These are phyloP conservation scores for Phytophthora pini DNA, from an alignment of 352 stramenopile genomes.

Conservation along the genomic window DNA sequence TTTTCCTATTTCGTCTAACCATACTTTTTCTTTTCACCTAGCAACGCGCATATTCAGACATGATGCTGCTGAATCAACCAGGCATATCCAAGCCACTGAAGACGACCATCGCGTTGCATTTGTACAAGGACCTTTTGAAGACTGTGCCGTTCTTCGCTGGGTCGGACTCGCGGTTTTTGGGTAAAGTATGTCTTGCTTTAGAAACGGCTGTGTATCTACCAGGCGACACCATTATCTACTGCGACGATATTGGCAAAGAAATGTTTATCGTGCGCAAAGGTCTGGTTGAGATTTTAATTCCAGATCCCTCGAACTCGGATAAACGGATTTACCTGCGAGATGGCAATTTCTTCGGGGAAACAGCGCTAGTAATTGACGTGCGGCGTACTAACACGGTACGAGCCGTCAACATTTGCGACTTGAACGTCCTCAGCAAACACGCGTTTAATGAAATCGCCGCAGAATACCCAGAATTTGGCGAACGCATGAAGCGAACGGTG, in stretches of 20 bases:
- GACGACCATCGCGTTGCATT: slow-evolving; percentile 77
- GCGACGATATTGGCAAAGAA: slow-evolving; percentile 82
- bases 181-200: slow-evolving; percentile 79
- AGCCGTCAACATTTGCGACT: slow-evolving; percentile 79
- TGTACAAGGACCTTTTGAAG: slow-evolving; percentile 85
- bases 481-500: slow-evolving; percentile 83
- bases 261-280: slow-evolving; percentile 91
- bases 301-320: slow-evolving; percentile 50
- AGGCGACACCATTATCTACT: slow-evolving; percentile 84
- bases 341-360: slow-evolving; percentile 82
- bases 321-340: slow-evolving; percentile 80
- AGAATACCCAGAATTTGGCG: slow-evolving; percentile 81
- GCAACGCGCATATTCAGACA: slow-evolving; percentile 87
- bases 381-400: slow-evolving; percentile 79
- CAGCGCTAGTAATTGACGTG: slow-evolving; percentile 81
- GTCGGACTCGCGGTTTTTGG: slow-evolving; percentile 73
- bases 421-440: slow-evolving; percentile 81
- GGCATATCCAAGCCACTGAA: slow-evolving; percentile 81
- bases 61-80: slow-evolving; percentile 82
- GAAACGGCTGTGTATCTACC: slow-evolving; percentile 82
- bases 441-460: slow-evolving; percentile 85
- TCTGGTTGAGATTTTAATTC: slow-evolving; percentile 78
- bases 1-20: background rate
- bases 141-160: slow-evolving; percentile 84
- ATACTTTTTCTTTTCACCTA: slow-evolving; percentile 15